Base-by-base conservation (phyloP, 805 yeast species). In the Wickerhamomyces bovis region DNA sequence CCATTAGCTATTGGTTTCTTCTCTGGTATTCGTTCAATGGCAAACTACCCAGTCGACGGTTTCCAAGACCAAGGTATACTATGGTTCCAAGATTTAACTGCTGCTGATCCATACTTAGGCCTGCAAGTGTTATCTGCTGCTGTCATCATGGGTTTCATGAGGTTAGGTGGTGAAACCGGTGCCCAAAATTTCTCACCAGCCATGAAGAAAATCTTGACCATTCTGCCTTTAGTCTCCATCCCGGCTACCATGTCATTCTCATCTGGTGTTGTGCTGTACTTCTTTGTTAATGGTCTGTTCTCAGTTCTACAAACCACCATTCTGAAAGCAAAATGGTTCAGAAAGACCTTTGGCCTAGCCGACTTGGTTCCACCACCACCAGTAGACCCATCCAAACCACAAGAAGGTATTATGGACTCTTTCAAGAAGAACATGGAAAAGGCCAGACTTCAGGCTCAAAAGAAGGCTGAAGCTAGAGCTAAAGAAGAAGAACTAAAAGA, bases 131-230 rank as follows among this genome's bases (percentile, higher is more conserved):
- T 89, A 39, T 81, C 98, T 15, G 96, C 97, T 11, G 75, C 80
- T 22, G 74, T 84, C 22, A 85, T 89, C 50, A 77, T 86, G 45
- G 73, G 79, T 1, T 83, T 92, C 56, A 81, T 92, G 65, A 79
- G 81, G 63, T 69, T 81, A 40, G 98, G 97, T 50, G 97, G 97
- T 55, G 97, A 92, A 63, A 85, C 94, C 12, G 97, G 96, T 44
- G 83, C 86, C 31, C 80, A 76, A 44, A 75, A 73, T 44, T 72
- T 85, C 67, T 70, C 78, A 50, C 85, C 88, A 1, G 75, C 74
- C 38, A 74, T 83, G 79, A 80, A 78, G 67, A 83, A 81, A 57
- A 64, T 85, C 20, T 77, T 92, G 71, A 79, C 83, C 36, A 72
- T 76, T 39, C 65, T 89, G 57, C 98, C 98, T 15, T 73, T 89